phyloP scores from a whole-genome alignment of 179 eudicot genomes.

The Gypsophila paniculata region DNA sequence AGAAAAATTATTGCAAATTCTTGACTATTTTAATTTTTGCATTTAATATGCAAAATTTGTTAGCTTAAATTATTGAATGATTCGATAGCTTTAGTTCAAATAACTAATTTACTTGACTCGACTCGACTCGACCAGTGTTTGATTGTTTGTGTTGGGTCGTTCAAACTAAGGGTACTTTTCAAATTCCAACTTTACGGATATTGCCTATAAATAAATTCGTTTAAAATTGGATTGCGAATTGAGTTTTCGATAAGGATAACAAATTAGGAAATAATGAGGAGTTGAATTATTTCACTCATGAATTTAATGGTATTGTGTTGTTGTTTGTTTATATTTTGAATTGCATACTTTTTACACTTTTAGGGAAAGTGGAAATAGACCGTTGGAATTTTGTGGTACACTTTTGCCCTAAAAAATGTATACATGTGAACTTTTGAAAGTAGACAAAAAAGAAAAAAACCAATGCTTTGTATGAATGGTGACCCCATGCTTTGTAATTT shows the following conservation, averaged over 20 bases:
- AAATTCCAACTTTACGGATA: too few species aligned
- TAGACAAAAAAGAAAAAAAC: too few species aligned
- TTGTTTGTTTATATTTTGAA: background rate
- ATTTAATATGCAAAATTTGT: background rate
- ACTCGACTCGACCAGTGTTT: background rate
- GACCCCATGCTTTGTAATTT: too few species aligned
- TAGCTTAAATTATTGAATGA: background rate
- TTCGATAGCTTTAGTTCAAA: background rate
- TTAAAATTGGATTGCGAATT: too few species aligned
- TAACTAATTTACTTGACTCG: background rate
- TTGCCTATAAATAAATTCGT: too few species aligned
- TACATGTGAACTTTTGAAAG: background rate
- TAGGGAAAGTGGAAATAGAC: background rate
- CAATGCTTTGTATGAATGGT: too few species aligned
- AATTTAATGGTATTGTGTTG: background rate
- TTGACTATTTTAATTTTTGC: conserved; percentile 4
- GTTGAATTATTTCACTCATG: too few species aligned
- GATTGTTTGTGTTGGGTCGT: too few species aligned
- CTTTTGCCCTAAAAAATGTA: conserved; percentile 10
- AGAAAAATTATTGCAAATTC: background rate
- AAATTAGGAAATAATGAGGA: background rate
- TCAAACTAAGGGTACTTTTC: too few species aligned
- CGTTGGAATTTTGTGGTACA: conserved; percentile 5
- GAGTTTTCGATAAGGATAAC: background rate
- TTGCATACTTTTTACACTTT: background rate